Conservation (phyloP, 2,329 filamentous ascomycete genomes). For the Dendrostoma leiphaemia region DNA sequence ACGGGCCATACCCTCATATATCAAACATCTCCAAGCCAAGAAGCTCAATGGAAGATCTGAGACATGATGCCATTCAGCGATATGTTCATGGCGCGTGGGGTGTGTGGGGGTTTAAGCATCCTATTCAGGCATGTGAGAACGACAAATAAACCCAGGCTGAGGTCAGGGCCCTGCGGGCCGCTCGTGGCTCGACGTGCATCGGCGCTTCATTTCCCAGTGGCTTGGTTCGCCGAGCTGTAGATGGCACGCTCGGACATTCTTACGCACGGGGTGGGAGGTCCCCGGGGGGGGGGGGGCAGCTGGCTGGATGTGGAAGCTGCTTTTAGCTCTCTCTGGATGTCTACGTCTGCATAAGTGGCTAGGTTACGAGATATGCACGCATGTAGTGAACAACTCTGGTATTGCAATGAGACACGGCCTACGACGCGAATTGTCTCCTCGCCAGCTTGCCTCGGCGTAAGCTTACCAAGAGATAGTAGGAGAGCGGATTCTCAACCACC, state of each 20-base stretch:
- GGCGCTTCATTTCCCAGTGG: neutral
- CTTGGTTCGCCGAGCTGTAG: neutral
- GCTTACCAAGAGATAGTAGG: too few species aligned
- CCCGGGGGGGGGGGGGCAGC: neutral
- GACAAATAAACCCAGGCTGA: too few species aligned
- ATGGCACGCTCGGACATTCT: neutral
- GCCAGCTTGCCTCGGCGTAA: too few species aligned
- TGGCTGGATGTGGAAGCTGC: slow-evolving; percentile 2
- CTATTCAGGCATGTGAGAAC: slow-evolving; percentile 5
- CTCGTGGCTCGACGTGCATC: neutral
- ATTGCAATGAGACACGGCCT: too few species aligned
- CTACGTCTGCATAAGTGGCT: neutral
- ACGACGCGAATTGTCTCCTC: too few species aligned
- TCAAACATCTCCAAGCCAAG: neutral
- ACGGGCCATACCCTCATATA: too few species aligned
- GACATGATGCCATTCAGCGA: neutral
- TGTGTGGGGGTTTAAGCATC: slow-evolving; percentile 1
- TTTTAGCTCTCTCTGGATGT: neutral
- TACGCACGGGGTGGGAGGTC: too few species aligned
- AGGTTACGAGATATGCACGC: neutral
- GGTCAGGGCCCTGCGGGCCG: neutral
- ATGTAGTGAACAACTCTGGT: neutral
- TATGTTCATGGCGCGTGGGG: neutral
- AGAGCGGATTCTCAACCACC: too few species aligned
- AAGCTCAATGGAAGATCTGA: neutral